Evolutionary conservation across 2,329 filamentous ascomycete species (phyloP), one percentile per base, ranked within the genome.

Genomic region (Elsinoe necatrix): DNA sequence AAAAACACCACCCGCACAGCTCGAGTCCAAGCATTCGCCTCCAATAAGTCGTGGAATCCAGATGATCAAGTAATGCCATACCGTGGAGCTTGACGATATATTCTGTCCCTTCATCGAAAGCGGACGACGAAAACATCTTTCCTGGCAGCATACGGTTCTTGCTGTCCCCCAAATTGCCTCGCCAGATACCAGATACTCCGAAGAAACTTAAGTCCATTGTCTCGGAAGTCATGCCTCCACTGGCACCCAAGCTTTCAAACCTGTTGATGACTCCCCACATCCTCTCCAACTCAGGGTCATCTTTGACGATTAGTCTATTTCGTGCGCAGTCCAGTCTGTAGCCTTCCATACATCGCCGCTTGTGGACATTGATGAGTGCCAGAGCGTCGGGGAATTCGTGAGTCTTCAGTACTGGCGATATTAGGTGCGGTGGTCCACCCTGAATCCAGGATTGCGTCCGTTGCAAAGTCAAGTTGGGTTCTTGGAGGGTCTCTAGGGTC

Each of bases 241-340:
- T 78, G 34, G 78, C 75, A 1, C 84, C 82, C 27, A 83, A 81
- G 23, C 79, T 75, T 62, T 87, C 82, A 61, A 77, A 71, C n/a
- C 86, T 82, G 58, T 80, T 77, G 48, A 91, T 76, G 77, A 87
- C 88, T 47, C 82, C 80, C 89, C 89, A 95, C n/a, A 87, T 73
- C 57, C 87, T 85, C 57, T 83, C 79, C n/a, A 92, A 74, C 81
- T 86, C 88, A 27, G 80, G 81, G 64, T 91, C 84, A 59, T 89
- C 86, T 4, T 77, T 74, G 1, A 87, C 78, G n/a, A 91, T 79
- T 4, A 77, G 71, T 60, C 80, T 79, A 64, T 93, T 93, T 48
- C 74, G 78, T 14, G 72, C 70, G 58, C 82, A 83, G 63, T 90
- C 74, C 47, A 84, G 74, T 5, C 73, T 69, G 60, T 79, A 79